Evolutionary conservation across 2,329 filamentous ascomycete species (phyloP), one percentile per base, ranked within the genome.

Genomic region (Aspergillus pseudotamarii): DNA sequence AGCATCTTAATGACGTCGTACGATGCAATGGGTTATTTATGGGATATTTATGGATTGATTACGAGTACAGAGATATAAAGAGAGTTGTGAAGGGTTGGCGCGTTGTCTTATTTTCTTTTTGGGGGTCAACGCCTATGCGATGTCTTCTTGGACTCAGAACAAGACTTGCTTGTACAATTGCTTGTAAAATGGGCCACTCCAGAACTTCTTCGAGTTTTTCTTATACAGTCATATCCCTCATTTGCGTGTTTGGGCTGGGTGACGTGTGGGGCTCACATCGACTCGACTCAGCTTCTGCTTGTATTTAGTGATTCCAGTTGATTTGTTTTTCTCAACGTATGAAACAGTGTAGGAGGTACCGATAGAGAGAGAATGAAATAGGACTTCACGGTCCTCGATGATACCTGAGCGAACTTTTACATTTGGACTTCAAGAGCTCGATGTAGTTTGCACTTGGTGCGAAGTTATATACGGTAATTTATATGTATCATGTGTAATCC

Each of bases 11-110:
- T 60, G 61, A 62, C 41, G 62, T 63, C 59, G 58, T 65, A 65
- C 59, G 60, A 65, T 64, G 54, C 57, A 56, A 62, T 65, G 61
- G 66, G 48, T 57, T 64, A 57, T 60, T 60, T 64, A 69, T 57
- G 57, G 64, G 61, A 58, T 64, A 64, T 66, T 64, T 16, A 55
- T 16, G 51, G 51, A 38, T 55, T 38, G n/a, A 16, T 55, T 48
- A 36, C 51, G 21, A 23, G n/a, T 38, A 38, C 51, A 55, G 51
- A 55, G 51, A n/a, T 38, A 38, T 38, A 55, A 26, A 36, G 30
- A 36, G 32, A 36, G 51, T 9, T 55, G 51, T 12, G 32, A 16
- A 55, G 12, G 51, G 21, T 26, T 34, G 21, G 32, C 23, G 59
- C 53, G 53, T 53, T 57, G 38, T 46, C 34, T 23, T 12, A 45